Conservation (phyloP, 1,139 yeast genomes). For the Magnusiomyces suaveolens region DNA sequence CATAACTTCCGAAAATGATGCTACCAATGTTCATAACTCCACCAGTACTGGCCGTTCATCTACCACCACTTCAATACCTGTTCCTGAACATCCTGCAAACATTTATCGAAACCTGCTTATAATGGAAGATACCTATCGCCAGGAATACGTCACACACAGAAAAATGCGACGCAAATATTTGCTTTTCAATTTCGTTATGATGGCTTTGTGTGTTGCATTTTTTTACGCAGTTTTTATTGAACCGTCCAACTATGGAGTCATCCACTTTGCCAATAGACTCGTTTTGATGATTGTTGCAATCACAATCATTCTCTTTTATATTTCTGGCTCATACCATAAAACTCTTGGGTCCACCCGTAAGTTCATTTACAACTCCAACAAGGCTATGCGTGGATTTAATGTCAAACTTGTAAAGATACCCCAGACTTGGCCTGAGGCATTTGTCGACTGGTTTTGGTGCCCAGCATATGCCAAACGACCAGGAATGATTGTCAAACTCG, state of each 20-base stretch:
- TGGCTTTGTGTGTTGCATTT: conserved; percentile 27
- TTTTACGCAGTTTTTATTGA: conserved; percentile 26
- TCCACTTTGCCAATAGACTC: conserved; percentile 41
- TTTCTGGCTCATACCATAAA: conserved; percentile 82
- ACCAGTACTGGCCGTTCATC: conserved; percentile 1
- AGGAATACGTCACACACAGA: conserved; percentile 67
- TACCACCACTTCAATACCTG: conserved; percentile 6
- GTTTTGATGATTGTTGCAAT: conserved; percentile 56
- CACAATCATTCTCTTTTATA: conserved; percentile 65
- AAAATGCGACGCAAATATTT: conserved; percentile 64
- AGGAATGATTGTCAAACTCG: conserved; percentile 46
- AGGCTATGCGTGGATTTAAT: conserved; percentile 77
- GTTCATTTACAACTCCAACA: conserved; percentile 71
- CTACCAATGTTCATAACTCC: not conserved
- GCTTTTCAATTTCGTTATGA: conserved; percentile 50
- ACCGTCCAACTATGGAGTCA: conserved; percentile 31
- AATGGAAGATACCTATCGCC: conserved; percentile 73
- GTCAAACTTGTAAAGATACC: conserved; percentile 64
- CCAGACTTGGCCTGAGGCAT: conserved; percentile 44
- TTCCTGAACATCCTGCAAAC: conserved; percentile 22
- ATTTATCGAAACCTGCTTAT: conserved; percentile 56
- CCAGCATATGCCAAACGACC: conserved; percentile 23
- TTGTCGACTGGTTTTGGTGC: conserved; percentile 21
- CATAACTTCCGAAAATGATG: not conserved
- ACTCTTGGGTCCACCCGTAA: conserved; percentile 75